Evolutionary conservation across 768 basidiomycete genomes (phyloP).

Genomic region (Hemileccinum rubropunctum): DNA sequence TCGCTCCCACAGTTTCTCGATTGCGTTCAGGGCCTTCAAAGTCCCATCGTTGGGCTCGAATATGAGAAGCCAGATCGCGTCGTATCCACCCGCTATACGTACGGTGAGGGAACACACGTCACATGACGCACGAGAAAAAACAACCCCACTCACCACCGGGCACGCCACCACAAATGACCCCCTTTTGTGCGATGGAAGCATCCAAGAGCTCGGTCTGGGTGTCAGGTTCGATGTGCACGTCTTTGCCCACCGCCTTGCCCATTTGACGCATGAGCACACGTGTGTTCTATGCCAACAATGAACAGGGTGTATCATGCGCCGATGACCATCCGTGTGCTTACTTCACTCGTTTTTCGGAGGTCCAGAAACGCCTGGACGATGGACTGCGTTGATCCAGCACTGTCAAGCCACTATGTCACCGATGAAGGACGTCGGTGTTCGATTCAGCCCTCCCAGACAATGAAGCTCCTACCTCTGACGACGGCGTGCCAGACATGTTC

Average conservation of each 20-base stretch:
- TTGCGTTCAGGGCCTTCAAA: constrained; percentile 52
- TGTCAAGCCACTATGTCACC: constrained; percentile 44
- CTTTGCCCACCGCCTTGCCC: constrained; percentile 58
- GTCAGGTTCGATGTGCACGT: constrained; percentile 86
- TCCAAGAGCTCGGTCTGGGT: constrained; percentile 86
- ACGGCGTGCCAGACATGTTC: constrained; percentile 57
- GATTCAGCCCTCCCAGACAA: not conserved
- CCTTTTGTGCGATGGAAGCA: constrained; percentile 69
- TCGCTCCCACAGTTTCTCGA: constrained; percentile 67
- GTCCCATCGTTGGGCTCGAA: constrained; percentile 53
- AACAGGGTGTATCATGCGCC: not conserved
- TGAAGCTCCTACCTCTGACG: constrained; percentile 46
- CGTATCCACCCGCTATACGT: constrained; percentile 86
- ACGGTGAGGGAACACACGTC: not conserved
- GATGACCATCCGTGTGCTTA: constrained; percentile 22
- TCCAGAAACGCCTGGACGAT: constrained; percentile 57
- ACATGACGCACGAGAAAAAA: not conserved
- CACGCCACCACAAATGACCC: constrained; percentile 92
- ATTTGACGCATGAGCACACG: constrained; percentile 80
- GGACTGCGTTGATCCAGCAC: constrained; percentile 14
- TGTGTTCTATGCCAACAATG: constrained; percentile 51
- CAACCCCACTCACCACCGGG: constrained; percentile 76
- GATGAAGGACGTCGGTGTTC: not conserved
- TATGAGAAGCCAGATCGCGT: constrained; percentile 93
- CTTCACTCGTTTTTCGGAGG: constrained; percentile 58